phyloP scores from a whole-genome alignment of 345 rosid species.

The Heritiera fomes region DNA sequence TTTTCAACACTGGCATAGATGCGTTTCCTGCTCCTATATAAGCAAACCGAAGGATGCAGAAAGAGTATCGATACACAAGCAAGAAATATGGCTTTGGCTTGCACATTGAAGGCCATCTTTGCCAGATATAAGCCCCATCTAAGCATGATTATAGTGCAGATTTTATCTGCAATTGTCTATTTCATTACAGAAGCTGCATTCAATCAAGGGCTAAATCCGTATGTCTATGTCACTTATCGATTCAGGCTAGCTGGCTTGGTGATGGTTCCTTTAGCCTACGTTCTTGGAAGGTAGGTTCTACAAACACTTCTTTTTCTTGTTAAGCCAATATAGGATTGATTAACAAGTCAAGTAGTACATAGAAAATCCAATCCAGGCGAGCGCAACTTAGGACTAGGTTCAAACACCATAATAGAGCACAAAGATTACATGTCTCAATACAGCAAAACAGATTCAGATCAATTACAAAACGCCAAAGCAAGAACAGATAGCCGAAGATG shows the following conservation, averaged over 20 bases:
- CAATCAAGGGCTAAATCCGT: slow-evolving; percentile 69
- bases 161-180: slow-evolving; percentile 51
- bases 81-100: slow-evolving; percentile 15
- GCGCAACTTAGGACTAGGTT: too few relatives aligned
- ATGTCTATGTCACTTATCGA: slow-evolving; percentile 65
- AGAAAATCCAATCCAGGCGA: too few relatives aligned
- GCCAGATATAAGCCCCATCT: slow-evolving; percentile 26
- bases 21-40: slow-evolving; percentile 1
- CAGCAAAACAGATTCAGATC: too few relatives aligned
- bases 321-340: too few relatives aligned
- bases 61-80: slow-evolving; percentile 17
- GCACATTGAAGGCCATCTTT: neutral
- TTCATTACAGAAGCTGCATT: slow-evolving; percentile 66
- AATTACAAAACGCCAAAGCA: too few relatives aligned
- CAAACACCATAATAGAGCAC: too few relatives aligned
- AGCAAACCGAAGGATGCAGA: neutral
- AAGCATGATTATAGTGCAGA: slow-evolving; percentile 48
- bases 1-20: too few relatives aligned
- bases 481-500: too few relatives aligned
- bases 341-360: too few relatives aligned
- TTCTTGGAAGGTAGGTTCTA: slow-evolving; percentile 45
- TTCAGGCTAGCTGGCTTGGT: slow-evolving; percentile 42
- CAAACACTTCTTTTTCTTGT: neutral
- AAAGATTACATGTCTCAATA: too few relatives aligned
- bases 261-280: slow-evolving; percentile 60